Evolutionary conservation across 1,139 yeast genomes (phyloP), one percentile per base, ranked within the genome.

Genomic region (Tardiomyces blankii): DNA sequence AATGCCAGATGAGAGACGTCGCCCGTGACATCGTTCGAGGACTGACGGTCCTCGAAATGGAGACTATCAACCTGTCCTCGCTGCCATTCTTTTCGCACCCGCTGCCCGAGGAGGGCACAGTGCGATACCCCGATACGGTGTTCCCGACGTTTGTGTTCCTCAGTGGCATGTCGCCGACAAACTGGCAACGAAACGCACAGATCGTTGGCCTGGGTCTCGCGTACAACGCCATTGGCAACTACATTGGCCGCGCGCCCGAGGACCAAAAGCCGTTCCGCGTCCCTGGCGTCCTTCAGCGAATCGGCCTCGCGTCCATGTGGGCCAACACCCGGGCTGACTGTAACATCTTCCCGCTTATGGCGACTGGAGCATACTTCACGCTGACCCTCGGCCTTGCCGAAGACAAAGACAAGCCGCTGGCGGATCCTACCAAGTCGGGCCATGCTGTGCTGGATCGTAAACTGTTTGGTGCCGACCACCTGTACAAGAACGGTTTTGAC

Each of bases 51-150:
- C 59, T 64, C n/a, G 69, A 66, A 46, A 64, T 64, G 68, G 66
- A 63, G 51, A 49, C 56, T 5, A 60, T 58, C 32, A 62, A 64
- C 45, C 53, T 55, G 19, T 51, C 59, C 28, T 52, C 51, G 19
- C 47, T 54, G 39, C 42, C 53, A 16, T 42, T 53, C n/a, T 50
- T 61, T 23, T 47, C 50, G 18, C 68, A 64, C 48, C 64, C 67
- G 6, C 47, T 52, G 12, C 54, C 60, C n/a, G 57, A 56, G 2
- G 56, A 53, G 23, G 55, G 55, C 43, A 44, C 51, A 18, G 48
- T 65, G 41, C 57, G 60, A 19, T 63, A 62, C 49, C 67, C 67
- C 18, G 69, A 64, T 49, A 63, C 69, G 2, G 57, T 66, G n/a
- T 61, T 64, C 51, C 70, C 70, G 6, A 54, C 64, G 33, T 63